Evolutionary conservation across 2,329 filamentous ascomycete species (phyloP).

Genomic region (Cadophora luteo-olivacea): DNA sequence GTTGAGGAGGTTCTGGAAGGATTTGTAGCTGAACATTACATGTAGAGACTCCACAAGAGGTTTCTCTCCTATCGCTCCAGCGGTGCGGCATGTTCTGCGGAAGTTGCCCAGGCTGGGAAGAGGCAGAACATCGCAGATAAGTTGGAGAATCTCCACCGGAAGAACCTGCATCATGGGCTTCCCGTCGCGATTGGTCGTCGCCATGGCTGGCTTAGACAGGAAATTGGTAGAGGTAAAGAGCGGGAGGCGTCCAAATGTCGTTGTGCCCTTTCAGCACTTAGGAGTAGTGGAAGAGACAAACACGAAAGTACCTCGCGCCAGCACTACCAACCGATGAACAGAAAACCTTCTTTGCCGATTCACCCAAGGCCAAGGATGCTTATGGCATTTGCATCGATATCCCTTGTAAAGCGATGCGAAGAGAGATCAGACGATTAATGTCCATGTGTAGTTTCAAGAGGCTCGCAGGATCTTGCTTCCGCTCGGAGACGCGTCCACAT

Average conservation of each 20-base stretch:
- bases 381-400: neutral
- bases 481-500: neutral
- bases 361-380: neutral
- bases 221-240: neutral
- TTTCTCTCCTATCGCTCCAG: neutral
- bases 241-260: neutral
- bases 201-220: neutral
- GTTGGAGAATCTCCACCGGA: neutral
- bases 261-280: neutral
- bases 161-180: neutral
- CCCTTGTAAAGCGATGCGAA: conserved; percentile 1
- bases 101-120: neutral
- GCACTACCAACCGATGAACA: neutral
- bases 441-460: conserved; percentile 4
- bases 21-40: conserved; percentile 17
- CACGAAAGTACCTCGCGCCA: neutral
- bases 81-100: neutral
- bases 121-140: conserved; percentile 8
- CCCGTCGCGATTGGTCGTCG: neutral
- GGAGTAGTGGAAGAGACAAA: neutral
- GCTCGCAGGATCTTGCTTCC: conserved; percentile 3
- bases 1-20: conserved; percentile 15
- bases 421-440: conserved; percentile 2
- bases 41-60: conserved; percentile 3
- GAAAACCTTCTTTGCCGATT: conserved; percentile 2